These are phyloP conservation scores for Annulohypoxylon nitens DNA, from an alignment of 495 filamentous ascomycete species.

Conservation along the genomic window DNA sequence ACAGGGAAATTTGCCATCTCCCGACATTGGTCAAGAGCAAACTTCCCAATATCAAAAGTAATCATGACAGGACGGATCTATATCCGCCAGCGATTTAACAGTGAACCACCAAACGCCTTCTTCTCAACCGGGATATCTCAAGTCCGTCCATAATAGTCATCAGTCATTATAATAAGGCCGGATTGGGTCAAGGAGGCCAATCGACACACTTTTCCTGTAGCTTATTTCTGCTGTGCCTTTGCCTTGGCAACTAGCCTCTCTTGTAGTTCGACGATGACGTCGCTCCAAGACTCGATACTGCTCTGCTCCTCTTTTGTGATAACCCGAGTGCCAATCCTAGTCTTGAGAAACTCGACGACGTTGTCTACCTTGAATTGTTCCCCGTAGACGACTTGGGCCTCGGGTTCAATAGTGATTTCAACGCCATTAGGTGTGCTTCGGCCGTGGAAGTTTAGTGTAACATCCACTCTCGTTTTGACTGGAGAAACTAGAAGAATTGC, in stretches of 20 bases:
- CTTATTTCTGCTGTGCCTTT: conserved; percentile 54
- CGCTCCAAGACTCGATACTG: conserved; percentile 63
- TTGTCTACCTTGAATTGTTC: conserved; percentile 73
- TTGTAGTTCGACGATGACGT: conserved; percentile 68
- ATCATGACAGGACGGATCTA: background rate
- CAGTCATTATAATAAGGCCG: conserved; percentile 43
- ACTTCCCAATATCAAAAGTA: background rate
- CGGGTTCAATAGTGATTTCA: conserved; percentile 60
- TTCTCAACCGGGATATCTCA: conserved; percentile 7
- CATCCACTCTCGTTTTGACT: conserved; percentile 71
- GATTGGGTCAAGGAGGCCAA: background rate
- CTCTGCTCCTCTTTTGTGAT: conserved; percentile 50
- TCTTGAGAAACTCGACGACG: conserved; percentile 70
- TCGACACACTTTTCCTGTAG: background rate
- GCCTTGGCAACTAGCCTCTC: conserved; percentile 68
- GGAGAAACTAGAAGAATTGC: conserved; percentile 67
- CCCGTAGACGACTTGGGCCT: conserved; percentile 73
- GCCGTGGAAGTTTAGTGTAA: conserved; percentile 58
- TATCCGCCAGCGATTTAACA: conserved; percentile 19
- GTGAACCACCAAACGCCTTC: conserved; percentile 24
- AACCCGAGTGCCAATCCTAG: conserved; percentile 58
- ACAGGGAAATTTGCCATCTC: too few relatives aligned
- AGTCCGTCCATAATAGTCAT: conserved; percentile 32
- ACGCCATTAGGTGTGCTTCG: conserved; percentile 51
- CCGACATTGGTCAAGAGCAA: background rate